These are phyloP conservation scores for Cordyceps farinosa DNA, from an alignment of 2,329 filamentous ascomycete species.

Conservation along the genomic window DNA sequence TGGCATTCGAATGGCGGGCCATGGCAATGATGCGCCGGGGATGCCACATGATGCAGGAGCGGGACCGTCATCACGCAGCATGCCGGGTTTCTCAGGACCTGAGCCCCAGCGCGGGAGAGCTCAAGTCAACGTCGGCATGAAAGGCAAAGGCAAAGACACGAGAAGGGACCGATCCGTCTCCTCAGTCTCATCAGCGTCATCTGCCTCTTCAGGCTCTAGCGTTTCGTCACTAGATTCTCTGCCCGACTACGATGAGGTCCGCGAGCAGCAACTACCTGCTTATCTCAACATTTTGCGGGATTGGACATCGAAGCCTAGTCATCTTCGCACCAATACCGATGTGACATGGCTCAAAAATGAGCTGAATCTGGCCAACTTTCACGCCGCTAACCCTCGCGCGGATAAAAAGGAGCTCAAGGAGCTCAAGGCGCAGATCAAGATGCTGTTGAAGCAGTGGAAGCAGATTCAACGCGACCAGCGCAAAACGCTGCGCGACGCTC, in stretches of 20 bases:
- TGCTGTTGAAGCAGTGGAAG: slow-evolving; percentile 43
- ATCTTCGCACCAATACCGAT: slow-evolving; percentile 44
- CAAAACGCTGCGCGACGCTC: slow-evolving; percentile 30
- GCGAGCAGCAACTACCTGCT: slow-evolving; percentile 45
- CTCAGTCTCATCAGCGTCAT: slow-evolving; percentile 32
- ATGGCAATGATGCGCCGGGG: not conserved
- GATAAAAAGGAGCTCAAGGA: slow-evolving; percentile 35
- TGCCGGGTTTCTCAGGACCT: not conserved
- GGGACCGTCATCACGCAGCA: not conserved
- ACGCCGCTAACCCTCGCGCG: not conserved
- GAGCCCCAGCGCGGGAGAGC: slow-evolving; percentile 1
- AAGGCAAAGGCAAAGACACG: slow-evolving; percentile 18
- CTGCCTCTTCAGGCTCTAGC: slow-evolving; percentile 32
- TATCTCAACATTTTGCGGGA: slow-evolving; percentile 41
- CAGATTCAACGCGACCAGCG: slow-evolving; percentile 30
- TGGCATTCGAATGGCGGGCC: slow-evolving; percentile 31
- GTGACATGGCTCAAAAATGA: slow-evolving; percentile 41
- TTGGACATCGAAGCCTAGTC: slow-evolving; percentile 50
- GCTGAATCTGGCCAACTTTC: slow-evolving; percentile 39
- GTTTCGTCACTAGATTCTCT: slow-evolving; percentile 49
- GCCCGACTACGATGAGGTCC: slow-evolving; percentile 50
- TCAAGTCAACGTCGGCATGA: not conserved
- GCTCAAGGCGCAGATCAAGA: slow-evolving; percentile 43
- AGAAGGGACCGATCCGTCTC: slow-evolving; percentile 36
- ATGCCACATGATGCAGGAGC: not conserved